These are phyloP conservation scores for Cyclotella cryptica DNA, from an alignment of 108 stramenopile genomes.

Conservation along the genomic window DNA sequence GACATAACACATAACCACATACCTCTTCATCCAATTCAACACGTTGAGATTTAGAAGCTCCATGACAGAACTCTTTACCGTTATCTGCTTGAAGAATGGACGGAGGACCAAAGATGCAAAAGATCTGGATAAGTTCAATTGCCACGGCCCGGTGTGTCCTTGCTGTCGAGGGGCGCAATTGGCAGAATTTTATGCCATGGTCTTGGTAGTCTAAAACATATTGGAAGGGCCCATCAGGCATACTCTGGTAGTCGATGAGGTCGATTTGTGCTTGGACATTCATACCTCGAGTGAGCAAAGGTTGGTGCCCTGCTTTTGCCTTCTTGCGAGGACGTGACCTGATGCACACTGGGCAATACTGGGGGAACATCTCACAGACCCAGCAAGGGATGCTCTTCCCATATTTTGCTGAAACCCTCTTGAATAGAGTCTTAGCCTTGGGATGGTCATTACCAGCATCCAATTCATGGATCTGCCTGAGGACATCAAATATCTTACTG, in stretches of 20 bases:
- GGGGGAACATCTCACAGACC: neutral
- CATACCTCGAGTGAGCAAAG: conserved; percentile 33
- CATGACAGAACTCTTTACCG: conserved; percentile 1
- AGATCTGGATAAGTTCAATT: neutral
- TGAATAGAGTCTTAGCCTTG: neutral
- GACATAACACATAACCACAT: neutral
- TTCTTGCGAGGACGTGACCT: neutral
- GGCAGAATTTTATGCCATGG: conserved; percentile 29
- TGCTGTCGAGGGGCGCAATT: neutral
- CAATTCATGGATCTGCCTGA: too few species aligned
- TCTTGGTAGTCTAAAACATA: conserved; percentile 33
- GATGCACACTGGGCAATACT: neutral
- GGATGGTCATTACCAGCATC: too few species aligned
- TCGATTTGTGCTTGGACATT: conserved; percentile 33
- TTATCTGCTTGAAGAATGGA: neutral
- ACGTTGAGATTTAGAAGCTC: neutral
- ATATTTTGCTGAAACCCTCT: neutral
- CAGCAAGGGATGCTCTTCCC: neutral
- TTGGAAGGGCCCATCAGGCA: conserved; percentile 45
- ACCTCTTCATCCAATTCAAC: conserved; percentile 3
- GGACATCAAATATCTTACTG: too few species aligned
- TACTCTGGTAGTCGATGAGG: conserved; percentile 41
- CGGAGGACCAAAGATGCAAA: neutral
- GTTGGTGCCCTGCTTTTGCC: conserved; percentile 5
- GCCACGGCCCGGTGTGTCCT: conserved; percentile 27